Evolutionary conservation across 1,139 yeast genomes (phyloP), one percentile per base, ranked within the genome.

Genomic region (Blastobotrys serpentis): DNA sequence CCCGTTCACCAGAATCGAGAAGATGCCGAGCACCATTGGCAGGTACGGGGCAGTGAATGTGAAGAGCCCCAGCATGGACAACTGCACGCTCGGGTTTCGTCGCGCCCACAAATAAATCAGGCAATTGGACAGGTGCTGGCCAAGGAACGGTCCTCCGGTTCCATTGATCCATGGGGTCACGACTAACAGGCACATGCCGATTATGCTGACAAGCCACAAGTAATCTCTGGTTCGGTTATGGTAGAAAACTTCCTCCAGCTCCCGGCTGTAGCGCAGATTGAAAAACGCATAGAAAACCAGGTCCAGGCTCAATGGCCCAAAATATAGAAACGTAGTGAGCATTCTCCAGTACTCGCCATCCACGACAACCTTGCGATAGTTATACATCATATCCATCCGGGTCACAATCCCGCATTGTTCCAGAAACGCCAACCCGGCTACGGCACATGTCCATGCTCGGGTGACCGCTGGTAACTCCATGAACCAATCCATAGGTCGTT

Each of bases 101-200:
- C 77, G 68, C 0, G 77, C 66, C 76, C 79, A 75, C 32, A 76
- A 59, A 55, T 73, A 77, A 2, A 71, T 55, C 44, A 76, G 50
- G 2, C 71, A 63, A 43, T 71, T 68, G 19, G 70, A 60, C 32
- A 77, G 59, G 23, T 67, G 64, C 1, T 65, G 58, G 4, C 77
- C 75, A 18, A 74, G 60, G 25, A 68, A 56, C 22, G 65, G 63
- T 29, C 71, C 18, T 13, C 47, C 42, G 6, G 23, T 37, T 8
- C 26, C 19, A 11, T 23, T 59, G n/a, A 69, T 52, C 33, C 54
- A 55, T 1, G 67, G 58, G 11, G 72, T 59, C 42, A 67, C 65
- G 1, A 63, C 29, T 22, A 72, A 40, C 8, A 72, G 55, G 23
- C 64, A 48, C 2, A 55, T 30, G 13, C 65, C 54, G 5, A 68